Conservation (phyloP, 768 basidiomycete genomes). For the Psilocybe cyanescens region DNA sequence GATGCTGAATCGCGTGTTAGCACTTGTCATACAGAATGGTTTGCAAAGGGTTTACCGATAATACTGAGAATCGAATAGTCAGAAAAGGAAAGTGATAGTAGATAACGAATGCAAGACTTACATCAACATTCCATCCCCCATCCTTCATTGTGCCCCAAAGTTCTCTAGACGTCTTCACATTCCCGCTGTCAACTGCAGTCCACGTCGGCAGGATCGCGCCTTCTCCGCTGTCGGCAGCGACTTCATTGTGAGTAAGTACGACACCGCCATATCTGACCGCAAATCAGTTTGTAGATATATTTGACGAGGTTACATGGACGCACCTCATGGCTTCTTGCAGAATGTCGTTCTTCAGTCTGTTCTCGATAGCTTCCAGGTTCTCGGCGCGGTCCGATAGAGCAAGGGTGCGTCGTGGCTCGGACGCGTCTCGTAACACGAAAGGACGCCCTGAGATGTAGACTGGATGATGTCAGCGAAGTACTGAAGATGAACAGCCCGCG, state of each 20-base stretch:
- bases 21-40: background rate
- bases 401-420: constrained; percentile 80
- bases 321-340: constrained; percentile 80
- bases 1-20: constrained; percentile 52
- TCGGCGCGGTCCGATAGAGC: constrained; percentile 90
- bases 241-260: constrained; percentile 92
- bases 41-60: constrained; percentile 57
- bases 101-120: constrained; percentile 35
- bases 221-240: constrained; percentile 53
- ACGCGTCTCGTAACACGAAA: constrained; percentile 88
- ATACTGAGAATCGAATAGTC: constrained; percentile 49
- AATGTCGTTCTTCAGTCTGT: constrained; percentile 88
- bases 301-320: constrained; percentile 2
- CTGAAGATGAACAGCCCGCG: background rate
- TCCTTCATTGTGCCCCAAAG: constrained; percentile 79
- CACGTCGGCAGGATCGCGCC: constrained; percentile 91
- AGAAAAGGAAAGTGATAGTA: background rate
- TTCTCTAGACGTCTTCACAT: constrained; percentile 87
- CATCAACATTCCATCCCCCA: constrained; percentile 93
- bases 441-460: constrained; percentile 91
- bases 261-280: constrained; percentile 79
- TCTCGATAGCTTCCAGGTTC: constrained; percentile 93
- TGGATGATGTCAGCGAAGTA: constrained; percentile 25
- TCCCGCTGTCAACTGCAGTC: constrained; percentile 84
- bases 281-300: background rate